Base-by-base conservation (phyloP, 2,329 filamentous ascomycete genomes). In the Thermomyces lanuginosus region DNA sequence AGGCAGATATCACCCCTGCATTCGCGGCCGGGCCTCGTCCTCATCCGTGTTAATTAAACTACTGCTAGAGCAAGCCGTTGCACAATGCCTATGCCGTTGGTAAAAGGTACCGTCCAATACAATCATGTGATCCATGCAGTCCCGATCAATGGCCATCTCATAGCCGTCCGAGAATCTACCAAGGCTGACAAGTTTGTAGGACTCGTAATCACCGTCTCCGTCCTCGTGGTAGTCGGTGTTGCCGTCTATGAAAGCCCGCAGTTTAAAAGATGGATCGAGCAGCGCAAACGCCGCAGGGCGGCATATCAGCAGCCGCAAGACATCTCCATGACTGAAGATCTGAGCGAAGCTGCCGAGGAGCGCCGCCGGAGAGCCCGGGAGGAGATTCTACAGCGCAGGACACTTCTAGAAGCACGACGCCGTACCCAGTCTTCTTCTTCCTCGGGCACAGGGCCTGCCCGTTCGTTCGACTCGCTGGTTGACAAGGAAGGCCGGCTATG, bases 191-290 rank as follows among this genome's bases (percentile, higher is more conserved):
- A n/a, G n/a, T n/a, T n/a, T 28, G 22, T 36, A 74, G 70, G 69
- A 43, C 60, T 73, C 36, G 66, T 76, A 35, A 64, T 75, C 38
- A 67, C 66, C 24, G 61, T 71, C 35, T 65, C 65, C 22, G 59
- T 74, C 21, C 55, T 74, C 30, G 62, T 73, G 27, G 70, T 70
- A 33, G 68, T 71, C 10, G 65, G 69, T 8, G 61, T 73, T 26
- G 70, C 70, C 27, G 62, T 72, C 23, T 72, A 73, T 47, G 66
- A 75, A 45, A 72, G 64, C 21, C 70, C 70, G 1, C 64, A 73
- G 42, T 59, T 75, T 32, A 60, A 67, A 46, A 57, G 63, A 60
- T 75, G 70, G 70, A 51, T 75, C 28, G 60, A 69, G 30, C 60
- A 65, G 30, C 69, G 66, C 29, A 64, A 70, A 23, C 66, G 66